These are phyloP conservation scores for Penicillium palitans DNA, from an alignment of 2,329 filamentous ascomycete species.

Conservation along the genomic window DNA sequence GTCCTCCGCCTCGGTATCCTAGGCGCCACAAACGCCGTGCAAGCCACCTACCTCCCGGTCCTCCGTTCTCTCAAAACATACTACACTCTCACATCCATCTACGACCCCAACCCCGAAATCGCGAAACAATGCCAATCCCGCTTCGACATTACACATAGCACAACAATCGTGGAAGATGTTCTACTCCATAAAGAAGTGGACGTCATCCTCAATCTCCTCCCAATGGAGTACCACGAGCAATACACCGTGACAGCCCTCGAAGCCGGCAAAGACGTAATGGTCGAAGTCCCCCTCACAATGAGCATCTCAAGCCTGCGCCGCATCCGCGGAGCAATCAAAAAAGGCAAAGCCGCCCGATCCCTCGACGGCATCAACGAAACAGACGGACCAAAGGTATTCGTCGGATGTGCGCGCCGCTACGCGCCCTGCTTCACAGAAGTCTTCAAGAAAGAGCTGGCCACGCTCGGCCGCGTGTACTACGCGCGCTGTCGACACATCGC, in stretches of 20 bases:
- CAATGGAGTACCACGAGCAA: conserved; percentile 57
- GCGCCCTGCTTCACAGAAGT: conserved; percentile 56
- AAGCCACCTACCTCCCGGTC: conserved; percentile 57
- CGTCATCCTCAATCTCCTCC: conserved; percentile 56
- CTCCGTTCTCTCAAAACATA: conserved; percentile 45
- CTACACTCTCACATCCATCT: conserved; percentile 53
- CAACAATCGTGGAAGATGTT: conserved; percentile 43
- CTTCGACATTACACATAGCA: conserved; percentile 31
- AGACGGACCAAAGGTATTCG: conserved; percentile 52
- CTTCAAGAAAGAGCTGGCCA: conserved; percentile 54
- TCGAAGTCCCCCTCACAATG: conserved; percentile 61
- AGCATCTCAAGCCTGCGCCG: conserved; percentile 48
- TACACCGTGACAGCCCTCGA: conserved; percentile 55
- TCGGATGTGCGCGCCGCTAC: conserved; percentile 64
- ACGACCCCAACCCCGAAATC: conserved; percentile 40
- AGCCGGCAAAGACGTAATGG: conserved; percentile 57
- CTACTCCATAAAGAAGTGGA: conserved; percentile 49
- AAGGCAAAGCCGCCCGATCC: conserved; percentile 6
- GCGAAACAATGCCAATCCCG: conserved; percentile 6
- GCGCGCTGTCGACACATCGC: conserved; percentile 55
- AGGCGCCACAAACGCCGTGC: conserved; percentile 46
- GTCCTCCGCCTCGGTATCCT: conserved; percentile 39
- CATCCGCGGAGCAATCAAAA: conserved; percentile 48
- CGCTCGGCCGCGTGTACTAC: conserved; percentile 56
- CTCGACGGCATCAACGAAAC: conserved; percentile 40